These are phyloP conservation scores for Cryphonectria naterciae DNA, from an alignment of 2,329 filamentous ascomycete species.

Conservation along the genomic window DNA sequence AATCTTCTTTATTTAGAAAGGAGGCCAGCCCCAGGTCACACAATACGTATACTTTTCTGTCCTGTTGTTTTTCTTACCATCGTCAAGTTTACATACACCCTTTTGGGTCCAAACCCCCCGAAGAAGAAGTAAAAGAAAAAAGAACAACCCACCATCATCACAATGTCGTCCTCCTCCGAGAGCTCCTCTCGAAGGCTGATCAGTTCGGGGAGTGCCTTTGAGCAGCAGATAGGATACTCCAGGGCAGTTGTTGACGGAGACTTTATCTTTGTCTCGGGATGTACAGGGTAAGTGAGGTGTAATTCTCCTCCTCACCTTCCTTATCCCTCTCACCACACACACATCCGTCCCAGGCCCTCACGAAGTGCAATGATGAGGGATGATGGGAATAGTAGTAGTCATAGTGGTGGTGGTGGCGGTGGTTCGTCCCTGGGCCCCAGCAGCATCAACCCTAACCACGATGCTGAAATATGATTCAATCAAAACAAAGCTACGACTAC, in stretches of 20 bases:
- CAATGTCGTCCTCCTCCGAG: not conserved
- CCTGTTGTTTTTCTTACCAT: not conserved
- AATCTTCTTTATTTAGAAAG: not conserved
- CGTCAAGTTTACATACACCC: not conserved
- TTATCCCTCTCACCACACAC: not conserved
- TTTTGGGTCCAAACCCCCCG: no score
- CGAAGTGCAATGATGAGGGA: no score
- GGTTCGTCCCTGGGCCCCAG: no score
- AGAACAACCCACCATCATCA: not conserved
- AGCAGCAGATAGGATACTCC: slow-evolving; percentile 58
- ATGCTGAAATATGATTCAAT: no score
- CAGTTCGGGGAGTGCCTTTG: slow-evolving; percentile 55
- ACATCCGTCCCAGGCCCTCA: not conserved
- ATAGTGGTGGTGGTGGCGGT: no score
- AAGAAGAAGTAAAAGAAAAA: not conserved
- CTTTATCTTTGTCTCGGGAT: slow-evolving; percentile 58
- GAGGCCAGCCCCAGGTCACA: not conserved
- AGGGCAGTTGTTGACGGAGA: slow-evolving; percentile 55
- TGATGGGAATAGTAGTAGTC: no score
- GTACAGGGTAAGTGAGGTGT: slow-evolving; percentile 49
- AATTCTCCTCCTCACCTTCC: not conserved
- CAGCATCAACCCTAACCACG: no score
- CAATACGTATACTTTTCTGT: not conserved
- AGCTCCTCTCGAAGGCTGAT: slow-evolving; percentile 38
- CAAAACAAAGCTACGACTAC: slow-evolving; percentile 52